These are phyloP conservation scores for Zopfia rhizophila DNA, from an alignment of 2,329 filamentous ascomycete genomes.

Conservation along the genomic window DNA sequence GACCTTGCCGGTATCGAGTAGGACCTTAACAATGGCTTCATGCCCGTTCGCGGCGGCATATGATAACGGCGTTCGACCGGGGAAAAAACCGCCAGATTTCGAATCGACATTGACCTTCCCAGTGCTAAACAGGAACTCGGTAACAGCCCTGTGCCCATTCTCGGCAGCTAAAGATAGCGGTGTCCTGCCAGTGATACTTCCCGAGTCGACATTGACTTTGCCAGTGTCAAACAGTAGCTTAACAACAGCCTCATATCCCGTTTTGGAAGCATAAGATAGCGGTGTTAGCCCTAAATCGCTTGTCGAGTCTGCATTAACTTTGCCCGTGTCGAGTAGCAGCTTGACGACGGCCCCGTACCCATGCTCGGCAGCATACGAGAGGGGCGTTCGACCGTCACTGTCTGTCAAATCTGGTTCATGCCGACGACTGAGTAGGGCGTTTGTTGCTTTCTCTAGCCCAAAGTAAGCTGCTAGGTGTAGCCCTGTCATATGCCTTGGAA, in stretches of 20 bases:
- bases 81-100: neutral
- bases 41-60: slow-evolving; percentile 5
- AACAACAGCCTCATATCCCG: slow-evolving; percentile 8
- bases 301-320: slow-evolving; percentile 8
- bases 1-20: neutral
- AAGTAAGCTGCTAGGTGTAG: no score
- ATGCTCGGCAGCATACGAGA: slow-evolving; percentile 6
- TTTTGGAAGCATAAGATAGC: slow-evolving; percentile 11
- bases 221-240: slow-evolving; percentile 9
- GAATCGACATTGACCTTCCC: slow-evolving; percentile 3
- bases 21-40: neutral
- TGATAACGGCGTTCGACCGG: slow-evolving; percentile 6
- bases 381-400: neutral
- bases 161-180: slow-evolving; percentile 2
- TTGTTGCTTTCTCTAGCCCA: no score
- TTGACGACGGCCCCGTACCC: slow-evolving; percentile 6
- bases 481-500: no score
- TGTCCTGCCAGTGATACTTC: neutral
- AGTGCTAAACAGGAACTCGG: no score
- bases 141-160: neutral
- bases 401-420: slow-evolving; percentile 3
- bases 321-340: slow-evolving; percentile 8
- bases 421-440: no score
- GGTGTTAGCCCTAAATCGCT: slow-evolving; percentile 10
- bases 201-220: slow-evolving; percentile 6